A percentile compares a stretch with the other conserved stretches of the same genome.
These are phyloP conservation scores for Yarrowia sp. DNA, from an alignment of 805 yeast species.

Conservation along the genomic window DNA sequence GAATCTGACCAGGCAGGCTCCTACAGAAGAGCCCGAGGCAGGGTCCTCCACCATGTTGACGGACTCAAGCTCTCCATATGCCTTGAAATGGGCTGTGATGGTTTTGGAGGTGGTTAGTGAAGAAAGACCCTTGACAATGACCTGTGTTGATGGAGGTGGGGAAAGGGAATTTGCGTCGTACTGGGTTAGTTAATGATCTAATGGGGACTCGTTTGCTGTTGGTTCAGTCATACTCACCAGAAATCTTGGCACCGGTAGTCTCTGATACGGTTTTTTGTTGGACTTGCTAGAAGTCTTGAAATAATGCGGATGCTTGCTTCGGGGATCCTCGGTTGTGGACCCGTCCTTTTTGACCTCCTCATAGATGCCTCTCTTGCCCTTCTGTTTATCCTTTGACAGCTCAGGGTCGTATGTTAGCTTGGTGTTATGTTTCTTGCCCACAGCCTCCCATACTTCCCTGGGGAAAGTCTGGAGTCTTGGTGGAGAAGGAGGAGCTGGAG, in stretches of 20 bases:
- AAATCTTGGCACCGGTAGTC: slow-evolving; percentile 39
- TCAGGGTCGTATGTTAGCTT: slow-evolving; percentile 50
- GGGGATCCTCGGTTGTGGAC: background rate
- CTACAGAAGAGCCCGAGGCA: slow-evolving; percentile 71
- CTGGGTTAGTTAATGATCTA: slow-evolving; percentile 4
- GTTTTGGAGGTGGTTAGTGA: slow-evolving; percentile 29
- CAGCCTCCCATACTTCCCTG: slow-evolving; percentile 4
- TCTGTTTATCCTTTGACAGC: slow-evolving; percentile 43
- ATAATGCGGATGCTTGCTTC: slow-evolving; percentile 29
- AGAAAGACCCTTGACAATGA: slow-evolving; percentile 68
- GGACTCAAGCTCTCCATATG: slow-evolving; percentile 61
- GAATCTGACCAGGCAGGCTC: slow-evolving; percentile 62
- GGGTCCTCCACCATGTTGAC: slow-evolving; percentile 65
- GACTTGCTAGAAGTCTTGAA: slow-evolving; percentile 28
- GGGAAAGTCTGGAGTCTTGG: background rate
- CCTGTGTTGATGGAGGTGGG: slow-evolving; percentile 64
- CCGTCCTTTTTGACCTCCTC: slow-evolving; percentile 28
- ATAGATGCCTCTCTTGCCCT: slow-evolving; percentile 40
- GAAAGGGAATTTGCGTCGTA: slow-evolving; percentile 75
- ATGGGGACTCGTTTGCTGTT: background rate
- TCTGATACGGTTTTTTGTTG: slow-evolving; percentile 29
- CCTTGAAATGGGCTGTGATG: slow-evolving; percentile 41
- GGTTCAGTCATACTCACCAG: slow-evolving; percentile 26
- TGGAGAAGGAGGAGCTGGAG: slow-evolving; percentile 18
- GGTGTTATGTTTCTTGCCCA: slow-evolving; percentile 32